phyloP scores from a whole-genome alignment of 192 early-diverging fungal genomes.

The Radiomyces spectabilis region DNA sequence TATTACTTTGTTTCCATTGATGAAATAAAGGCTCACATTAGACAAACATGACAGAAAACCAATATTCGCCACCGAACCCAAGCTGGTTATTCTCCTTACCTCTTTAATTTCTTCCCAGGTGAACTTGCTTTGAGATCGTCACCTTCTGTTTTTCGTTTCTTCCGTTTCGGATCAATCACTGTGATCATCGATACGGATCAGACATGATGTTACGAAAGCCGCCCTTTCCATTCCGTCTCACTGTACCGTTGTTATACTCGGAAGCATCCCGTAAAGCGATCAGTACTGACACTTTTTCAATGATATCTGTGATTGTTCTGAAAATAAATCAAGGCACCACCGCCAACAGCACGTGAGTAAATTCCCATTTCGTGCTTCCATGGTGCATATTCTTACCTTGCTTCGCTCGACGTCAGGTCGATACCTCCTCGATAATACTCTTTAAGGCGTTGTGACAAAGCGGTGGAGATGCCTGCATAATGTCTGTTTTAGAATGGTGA shows the following conservation, averaged over 20 bases:
- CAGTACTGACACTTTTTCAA: slow-evolving; percentile 24
- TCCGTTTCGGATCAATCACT: slow-evolving; percentile 20
- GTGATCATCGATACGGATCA: no score
- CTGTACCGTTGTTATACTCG: slow-evolving; percentile 5
- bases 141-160: slow-evolving; percentile 27
- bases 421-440: slow-evolving; percentile 9
- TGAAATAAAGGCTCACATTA: no score
- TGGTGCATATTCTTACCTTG: background rate
- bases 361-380: background rate
- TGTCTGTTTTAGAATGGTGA: background rate
- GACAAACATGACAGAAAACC: background rate
- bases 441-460: slow-evolving; percentile 1
- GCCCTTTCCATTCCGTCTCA: background rate
- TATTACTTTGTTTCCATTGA: background rate
- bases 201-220: background rate
- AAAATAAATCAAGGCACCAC: background rate
- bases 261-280: slow-evolving; percentile 16
- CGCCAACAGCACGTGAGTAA: no score
- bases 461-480: background rate
- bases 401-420: slow-evolving; percentile 1
- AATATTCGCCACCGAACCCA: background rate
- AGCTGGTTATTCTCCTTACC: no score
- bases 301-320: slow-evolving; percentile 20
- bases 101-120: slow-evolving; percentile 20
- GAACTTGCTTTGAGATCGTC: slow-evolving; percentile 11